These are phyloP conservation scores for Ceratocystis colombiana DNA, from an alignment of 2,329 filamentous ascomycete species.

Conservation along the genomic window DNA sequence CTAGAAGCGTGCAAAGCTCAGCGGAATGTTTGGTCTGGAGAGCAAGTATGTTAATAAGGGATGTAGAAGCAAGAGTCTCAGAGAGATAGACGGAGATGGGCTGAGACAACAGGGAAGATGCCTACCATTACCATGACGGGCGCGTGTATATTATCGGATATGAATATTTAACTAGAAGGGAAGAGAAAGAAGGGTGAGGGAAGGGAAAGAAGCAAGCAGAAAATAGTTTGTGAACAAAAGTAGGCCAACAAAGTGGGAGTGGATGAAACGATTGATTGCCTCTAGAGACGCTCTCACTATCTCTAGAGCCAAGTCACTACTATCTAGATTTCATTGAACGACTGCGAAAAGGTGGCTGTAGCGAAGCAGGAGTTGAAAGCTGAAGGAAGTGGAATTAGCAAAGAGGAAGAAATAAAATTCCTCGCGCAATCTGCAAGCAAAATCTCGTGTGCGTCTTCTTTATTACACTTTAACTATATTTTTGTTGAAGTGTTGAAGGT, in stretches of 20 bases:
- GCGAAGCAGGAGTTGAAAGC: background rate
- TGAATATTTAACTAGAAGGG: constrained; percentile 36
- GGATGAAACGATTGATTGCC: constrained; percentile 40
- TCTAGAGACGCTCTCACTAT: constrained; percentile 69
- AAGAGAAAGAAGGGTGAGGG: background rate
- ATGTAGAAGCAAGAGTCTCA: background rate
- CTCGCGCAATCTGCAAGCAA: too few relatives aligned
- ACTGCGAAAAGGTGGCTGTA: background rate
- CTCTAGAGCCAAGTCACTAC: constrained; percentile 62
- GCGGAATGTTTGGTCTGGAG: constrained; percentile 59
- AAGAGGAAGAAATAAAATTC: constrained; percentile 14
- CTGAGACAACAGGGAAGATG: constrained; percentile 18
- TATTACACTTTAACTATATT: too few relatives aligned
- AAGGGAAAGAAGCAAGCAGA: background rate
- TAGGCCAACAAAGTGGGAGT: constrained; percentile 1
- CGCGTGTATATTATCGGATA: constrained; percentile 32
- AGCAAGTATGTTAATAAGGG: background rate
- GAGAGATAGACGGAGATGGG: background rate
- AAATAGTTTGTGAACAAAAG: background rate
- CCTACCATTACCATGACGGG: constrained; percentile 34
- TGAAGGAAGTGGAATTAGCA: background rate
- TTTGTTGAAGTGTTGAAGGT: background rate
- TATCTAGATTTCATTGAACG: constrained; percentile 55
- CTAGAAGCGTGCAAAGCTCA: constrained; percentile 82
- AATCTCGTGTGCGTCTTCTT: too few relatives aligned